phyloP scores from a whole-genome alignment of 331 rosid species.

The Saraca asoca region DNA sequence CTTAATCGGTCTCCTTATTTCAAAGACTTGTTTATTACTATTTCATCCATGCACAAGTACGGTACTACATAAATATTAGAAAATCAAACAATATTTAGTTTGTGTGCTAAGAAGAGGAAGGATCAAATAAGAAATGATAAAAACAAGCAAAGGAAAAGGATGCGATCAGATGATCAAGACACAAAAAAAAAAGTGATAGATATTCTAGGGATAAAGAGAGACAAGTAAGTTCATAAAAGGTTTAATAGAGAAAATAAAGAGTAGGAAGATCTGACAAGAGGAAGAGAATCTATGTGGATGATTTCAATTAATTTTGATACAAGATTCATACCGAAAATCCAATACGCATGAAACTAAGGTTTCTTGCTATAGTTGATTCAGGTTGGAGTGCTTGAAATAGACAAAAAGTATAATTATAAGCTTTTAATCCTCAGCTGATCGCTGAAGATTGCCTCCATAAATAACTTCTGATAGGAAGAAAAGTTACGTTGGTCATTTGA shows the following conservation, averaged over 20 bases:
- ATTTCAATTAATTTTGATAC: neutral
- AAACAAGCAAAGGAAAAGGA: neutral
- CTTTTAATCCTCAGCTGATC: neutral
- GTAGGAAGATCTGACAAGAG: neutral
- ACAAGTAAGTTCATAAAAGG: neutral
- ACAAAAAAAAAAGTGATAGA: neutral
- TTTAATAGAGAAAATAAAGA: too few relatives aligned
- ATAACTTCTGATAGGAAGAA: neutral
- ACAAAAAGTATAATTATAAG: too few relatives aligned
- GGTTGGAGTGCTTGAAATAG: neutral
- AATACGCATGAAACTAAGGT: neutral
- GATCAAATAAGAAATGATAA: neutral
- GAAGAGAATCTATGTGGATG: neutral
- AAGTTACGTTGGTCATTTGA: neutral
- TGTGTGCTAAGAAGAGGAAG: neutral
- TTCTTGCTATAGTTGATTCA: neutral
- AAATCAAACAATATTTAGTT: neutral
- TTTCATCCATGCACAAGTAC: too few relatives aligned
- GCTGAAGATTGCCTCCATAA: constrained; percentile 1
- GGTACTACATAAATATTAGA: too few relatives aligned
- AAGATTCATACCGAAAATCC: neutral
- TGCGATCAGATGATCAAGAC: neutral
- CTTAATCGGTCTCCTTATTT: neutral
- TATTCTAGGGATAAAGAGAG: neutral
- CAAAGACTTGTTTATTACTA: neutral